These are phyloP conservation scores for Phytopythium helicoides DNA, from an alignment of 352 stramenopile species.

Conservation along the genomic window DNA sequence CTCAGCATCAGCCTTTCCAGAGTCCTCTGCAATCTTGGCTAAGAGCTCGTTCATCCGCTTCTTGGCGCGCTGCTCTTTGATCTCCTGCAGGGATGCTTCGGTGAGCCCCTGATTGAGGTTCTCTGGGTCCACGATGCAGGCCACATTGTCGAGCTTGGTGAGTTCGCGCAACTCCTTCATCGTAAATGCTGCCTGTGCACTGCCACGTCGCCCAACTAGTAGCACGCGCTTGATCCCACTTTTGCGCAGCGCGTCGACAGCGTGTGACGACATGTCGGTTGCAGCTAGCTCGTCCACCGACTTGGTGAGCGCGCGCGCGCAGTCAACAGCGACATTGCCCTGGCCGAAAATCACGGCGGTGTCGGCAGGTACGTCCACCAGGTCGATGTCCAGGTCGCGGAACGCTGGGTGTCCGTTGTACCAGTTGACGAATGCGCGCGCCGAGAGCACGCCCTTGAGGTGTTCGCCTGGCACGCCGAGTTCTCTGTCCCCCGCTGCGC, in stretches of 20 bases:
- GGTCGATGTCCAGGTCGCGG: slow-evolving; percentile 72
- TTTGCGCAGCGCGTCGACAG: slow-evolving; percentile 80
- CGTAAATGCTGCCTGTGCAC: slow-evolving; percentile 96
- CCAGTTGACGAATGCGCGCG: slow-evolving; percentile 97
- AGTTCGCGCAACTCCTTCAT: slow-evolving; percentile 96
- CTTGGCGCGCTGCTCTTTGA: slow-evolving; percentile 75
- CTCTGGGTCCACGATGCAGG: slow-evolving; percentile 84
- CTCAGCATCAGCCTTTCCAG: slow-evolving; percentile 19
- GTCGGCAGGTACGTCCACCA: slow-evolving; percentile 28
- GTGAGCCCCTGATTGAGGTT: slow-evolving; percentile 90
- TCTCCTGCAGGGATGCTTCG: slow-evolving; percentile 80
- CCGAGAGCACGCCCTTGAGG: slow-evolving; percentile 72
- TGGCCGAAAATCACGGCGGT: slow-evolving; percentile 96
- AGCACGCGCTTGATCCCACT: slow-evolving; percentile 84
- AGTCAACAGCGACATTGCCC: slow-evolving; percentile 98
- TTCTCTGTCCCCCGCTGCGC: slow-evolving; percentile 88
- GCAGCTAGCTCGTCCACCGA: slow-evolving; percentile 77
- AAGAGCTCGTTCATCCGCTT: slow-evolving; percentile 88
- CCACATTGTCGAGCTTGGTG: slow-evolving; percentile 73
- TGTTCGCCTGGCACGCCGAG: slow-evolving; percentile 88
- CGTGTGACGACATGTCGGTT: slow-evolving; percentile 92
- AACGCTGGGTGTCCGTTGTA: slow-evolving; percentile 98
- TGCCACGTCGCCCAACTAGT: slow-evolving; percentile 93
- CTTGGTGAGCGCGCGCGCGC: slow-evolving; percentile 94
- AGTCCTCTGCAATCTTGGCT: slow-evolving; percentile 49